A percentile compares a stretch with the other conserved stretches of the same genome.
Conservation (phyloP, 768 basidiomycete species). For the Chalciporus pseudorubinellus region DNA sequence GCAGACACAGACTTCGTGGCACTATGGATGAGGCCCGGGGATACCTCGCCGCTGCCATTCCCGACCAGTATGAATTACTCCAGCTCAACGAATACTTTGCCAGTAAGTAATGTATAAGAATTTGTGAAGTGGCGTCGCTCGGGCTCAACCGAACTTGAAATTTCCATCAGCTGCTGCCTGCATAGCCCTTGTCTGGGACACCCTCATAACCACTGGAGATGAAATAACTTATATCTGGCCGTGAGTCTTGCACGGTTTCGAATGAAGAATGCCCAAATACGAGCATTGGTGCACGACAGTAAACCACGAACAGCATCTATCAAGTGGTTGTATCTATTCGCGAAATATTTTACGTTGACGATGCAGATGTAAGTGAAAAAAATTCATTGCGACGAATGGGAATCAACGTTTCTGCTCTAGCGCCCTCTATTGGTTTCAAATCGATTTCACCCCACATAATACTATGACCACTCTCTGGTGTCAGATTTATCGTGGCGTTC, state of each 20-base stretch:
- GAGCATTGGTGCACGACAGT: neutral
- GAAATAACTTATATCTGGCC: conserved; percentile 23
- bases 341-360: conserved; percentile 17
- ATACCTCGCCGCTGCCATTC: no score
- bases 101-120: no score
- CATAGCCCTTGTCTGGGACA: conserved; percentile 19
- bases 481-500: conserved; percentile 8
- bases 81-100: no score
- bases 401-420: conserved; percentile 6
- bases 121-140: no score
- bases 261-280: neutral
- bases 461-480: conserved; percentile 6
- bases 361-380: conserved; percentile 13
- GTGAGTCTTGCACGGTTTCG: conserved; percentile 11
- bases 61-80: no score
- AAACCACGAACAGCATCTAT: conserved; percentile 12
- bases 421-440: conserved; percentile 4
- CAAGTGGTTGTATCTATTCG: conserved; percentile 29
- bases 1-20: no score
- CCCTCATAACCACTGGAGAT: conserved; percentile 12
- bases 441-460: neutral
- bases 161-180: conserved; percentile 10
- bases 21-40: no score
- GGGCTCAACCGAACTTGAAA: no score
- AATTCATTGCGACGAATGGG: neutral